These are phyloP conservation scores for Corylus americana DNA, from an alignment of 306 rosid genomes.

Conservation along the genomic window DNA sequence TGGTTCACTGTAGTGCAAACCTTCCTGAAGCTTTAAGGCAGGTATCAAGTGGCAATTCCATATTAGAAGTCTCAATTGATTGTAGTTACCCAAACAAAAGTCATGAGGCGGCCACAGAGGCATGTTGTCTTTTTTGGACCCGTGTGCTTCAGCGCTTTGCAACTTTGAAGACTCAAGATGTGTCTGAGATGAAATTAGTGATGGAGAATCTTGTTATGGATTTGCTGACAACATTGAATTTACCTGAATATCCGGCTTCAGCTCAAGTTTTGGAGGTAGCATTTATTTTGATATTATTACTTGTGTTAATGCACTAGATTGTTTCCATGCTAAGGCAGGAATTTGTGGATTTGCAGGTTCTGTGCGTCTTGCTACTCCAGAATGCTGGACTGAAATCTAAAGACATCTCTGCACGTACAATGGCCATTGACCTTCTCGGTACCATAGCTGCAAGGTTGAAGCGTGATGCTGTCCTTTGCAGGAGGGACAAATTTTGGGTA, in stretches of 20 bases:
- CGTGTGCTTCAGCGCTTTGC: slow-evolving; percentile 91
- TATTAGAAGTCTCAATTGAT: slow-evolving; percentile 75
- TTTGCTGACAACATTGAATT: slow-evolving; percentile 77
- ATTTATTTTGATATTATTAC: slow-evolving; percentile 7
- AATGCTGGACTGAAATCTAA: slow-evolving; percentile 92
- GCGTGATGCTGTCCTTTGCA: slow-evolving; percentile 82
- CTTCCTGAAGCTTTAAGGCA: slow-evolving; percentile 84
- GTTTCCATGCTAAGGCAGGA: slow-evolving; percentile 35
- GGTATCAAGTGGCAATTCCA: slow-evolving; percentile 62
- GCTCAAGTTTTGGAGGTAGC: slow-evolving; percentile 88
- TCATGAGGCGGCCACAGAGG: slow-evolving; percentile 70
- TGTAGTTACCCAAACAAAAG: slow-evolving; percentile 65
- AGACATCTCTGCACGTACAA: slow-evolving; percentile 74
- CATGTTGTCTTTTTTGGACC: slow-evolving; percentile 86
- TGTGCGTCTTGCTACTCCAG: slow-evolving; percentile 82
- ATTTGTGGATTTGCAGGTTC: slow-evolving; percentile 66
- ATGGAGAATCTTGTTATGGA: slow-evolving; percentile 93
- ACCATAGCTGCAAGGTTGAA: slow-evolving; percentile 98
- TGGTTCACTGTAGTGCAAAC: slow-evolving; percentile 89
- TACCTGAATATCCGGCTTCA: slow-evolving; percentile 98
- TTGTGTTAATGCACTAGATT: slow-evolving; percentile 22
- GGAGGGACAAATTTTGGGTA: slow-evolving; percentile 79
- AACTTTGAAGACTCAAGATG: slow-evolving; percentile 81
- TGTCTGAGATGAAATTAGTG: slow-evolving; percentile 79
- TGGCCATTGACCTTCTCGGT: slow-evolving; percentile 98